phyloP scores from a whole-genome alignment of 2,329 filamentous ascomycete species.

The Magnaporthiopsis incrustans region DNA sequence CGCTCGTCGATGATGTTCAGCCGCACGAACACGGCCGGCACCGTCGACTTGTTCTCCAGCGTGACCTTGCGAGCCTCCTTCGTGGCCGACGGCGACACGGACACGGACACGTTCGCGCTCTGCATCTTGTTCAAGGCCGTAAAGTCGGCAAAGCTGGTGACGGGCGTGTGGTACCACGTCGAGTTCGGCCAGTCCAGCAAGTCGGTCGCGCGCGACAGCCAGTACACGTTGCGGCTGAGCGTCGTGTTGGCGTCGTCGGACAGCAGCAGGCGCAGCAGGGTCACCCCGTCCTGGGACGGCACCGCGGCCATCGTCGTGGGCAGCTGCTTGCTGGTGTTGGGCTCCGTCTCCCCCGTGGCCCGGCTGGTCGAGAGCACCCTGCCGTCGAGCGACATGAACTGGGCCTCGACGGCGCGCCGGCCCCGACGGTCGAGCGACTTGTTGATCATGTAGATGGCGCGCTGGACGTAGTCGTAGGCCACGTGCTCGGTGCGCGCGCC shows the following conservation, averaged over 20 bases:
- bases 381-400: constrained; percentile 42
- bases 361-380: constrained; percentile 26
- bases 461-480: constrained; percentile 42
- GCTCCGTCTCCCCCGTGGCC: constrained; percentile 23
- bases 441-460: constrained; percentile 45
- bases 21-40: constrained; percentile 51
- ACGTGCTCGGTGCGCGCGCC: constrained; percentile 43
- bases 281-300: constrained; percentile 26
- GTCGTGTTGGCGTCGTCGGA: constrained; percentile 13
- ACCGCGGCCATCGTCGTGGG: constrained; percentile 22
- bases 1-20: constrained; percentile 38
- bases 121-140: constrained; percentile 33
- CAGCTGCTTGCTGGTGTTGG: constrained; percentile 35
- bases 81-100: constrained; percentile 10
- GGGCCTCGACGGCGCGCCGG: constrained; percentile 33
- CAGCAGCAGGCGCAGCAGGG: constrained; percentile 43
- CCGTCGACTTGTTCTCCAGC: constrained; percentile 41
- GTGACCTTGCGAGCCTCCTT: constrained; percentile 23
- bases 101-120: constrained; percentile 28
- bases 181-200: constrained; percentile 46
- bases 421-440: constrained; percentile 33
- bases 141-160: constrained; percentile 40
- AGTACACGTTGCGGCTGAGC: constrained; percentile 53
- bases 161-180: constrained; percentile 52
- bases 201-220: constrained; percentile 40